phyloP scores from a whole-genome alignment of 2,329 filamentous ascomycete species.

The Pseudocercospora crystallina region DNA sequence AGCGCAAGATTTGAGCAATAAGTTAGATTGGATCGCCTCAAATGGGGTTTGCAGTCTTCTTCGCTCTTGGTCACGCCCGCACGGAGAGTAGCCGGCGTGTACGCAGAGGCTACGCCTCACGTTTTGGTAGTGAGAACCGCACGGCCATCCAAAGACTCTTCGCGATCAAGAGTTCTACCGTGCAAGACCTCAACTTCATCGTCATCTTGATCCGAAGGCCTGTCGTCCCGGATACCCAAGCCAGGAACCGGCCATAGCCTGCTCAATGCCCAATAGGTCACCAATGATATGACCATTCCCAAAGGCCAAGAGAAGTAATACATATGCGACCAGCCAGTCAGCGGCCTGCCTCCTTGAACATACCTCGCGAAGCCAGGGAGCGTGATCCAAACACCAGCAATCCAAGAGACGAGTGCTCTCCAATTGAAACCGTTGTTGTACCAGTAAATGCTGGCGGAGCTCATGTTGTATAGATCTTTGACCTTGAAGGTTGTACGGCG shows the following conservation, averaged over 20 bases:
- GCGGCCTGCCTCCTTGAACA: neutral
- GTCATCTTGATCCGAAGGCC: no score
- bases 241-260: neutral
- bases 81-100: no score
- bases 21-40: no score
- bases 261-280: neutral
- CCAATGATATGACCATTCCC: neutral
- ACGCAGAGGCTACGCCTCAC: no score
- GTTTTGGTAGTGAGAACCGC: no score
- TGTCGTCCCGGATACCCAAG: no score
- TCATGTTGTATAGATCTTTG: conserved; percentile 45
- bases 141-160: no score
- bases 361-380: conserved; percentile 52
- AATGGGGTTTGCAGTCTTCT: no score
- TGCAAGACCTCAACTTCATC: no score
- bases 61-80: no score
- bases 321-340: conserved; percentile 3
- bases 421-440: conserved; percentile 58
- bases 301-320: conserved; percentile 3
- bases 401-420: conserved; percentile 58
- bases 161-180: no score
- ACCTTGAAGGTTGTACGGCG: conserved; percentile 40
- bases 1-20: no score
- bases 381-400: conserved; percentile 58
- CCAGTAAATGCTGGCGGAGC: conserved; percentile 50